Conservation (phyloP, 2,329 filamentous ascomycete genomes). For the Cladosporium velox region DNA sequence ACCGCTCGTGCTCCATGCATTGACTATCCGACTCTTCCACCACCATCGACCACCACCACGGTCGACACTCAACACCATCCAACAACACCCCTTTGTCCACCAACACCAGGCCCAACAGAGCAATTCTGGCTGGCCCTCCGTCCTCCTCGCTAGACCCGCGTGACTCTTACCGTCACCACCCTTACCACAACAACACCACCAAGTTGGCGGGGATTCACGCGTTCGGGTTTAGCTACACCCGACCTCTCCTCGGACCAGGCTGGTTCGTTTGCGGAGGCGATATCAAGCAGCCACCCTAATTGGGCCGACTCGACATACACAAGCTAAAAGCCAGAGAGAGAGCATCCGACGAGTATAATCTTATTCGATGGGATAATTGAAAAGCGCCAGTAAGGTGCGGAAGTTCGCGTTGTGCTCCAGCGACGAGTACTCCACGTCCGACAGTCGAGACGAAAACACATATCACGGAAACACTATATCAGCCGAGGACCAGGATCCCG, state of each 20-base stretch:
- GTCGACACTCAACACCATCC: constrained; percentile 1
- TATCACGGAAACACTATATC: neutral
- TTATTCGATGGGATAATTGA: constrained; percentile 21
- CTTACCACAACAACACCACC: constrained; percentile 58
- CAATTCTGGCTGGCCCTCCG: constrained; percentile 35
- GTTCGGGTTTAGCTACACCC: constrained; percentile 71
- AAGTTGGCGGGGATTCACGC: constrained; percentile 89
- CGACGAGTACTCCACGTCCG: constrained; percentile 1
- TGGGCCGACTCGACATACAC: constrained; percentile 43
- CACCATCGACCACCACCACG: neutral
- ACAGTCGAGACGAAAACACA: constrained; percentile 7
- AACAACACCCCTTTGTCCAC: constrained; percentile 26
- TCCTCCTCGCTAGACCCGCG: constrained; percentile 30
- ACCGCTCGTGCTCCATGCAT: constrained; percentile 4
- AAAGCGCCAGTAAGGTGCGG: constrained; percentile 22
- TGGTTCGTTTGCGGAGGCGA: constrained; percentile 97
- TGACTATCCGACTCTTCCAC: constrained; percentile 19
- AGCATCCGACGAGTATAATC: neutral
- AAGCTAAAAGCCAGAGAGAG: neutral
- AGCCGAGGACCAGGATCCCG: neutral
- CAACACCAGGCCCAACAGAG: constrained; percentile 19
- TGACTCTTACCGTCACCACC: constrained; percentile 9
- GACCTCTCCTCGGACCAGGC: constrained; percentile 89
- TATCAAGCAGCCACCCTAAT: constrained; percentile 92
- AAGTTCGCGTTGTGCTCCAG: constrained; percentile 12